Conservation (phyloP, 169 alveolate genomes). For the Plasmodium coatneyi region DNA sequence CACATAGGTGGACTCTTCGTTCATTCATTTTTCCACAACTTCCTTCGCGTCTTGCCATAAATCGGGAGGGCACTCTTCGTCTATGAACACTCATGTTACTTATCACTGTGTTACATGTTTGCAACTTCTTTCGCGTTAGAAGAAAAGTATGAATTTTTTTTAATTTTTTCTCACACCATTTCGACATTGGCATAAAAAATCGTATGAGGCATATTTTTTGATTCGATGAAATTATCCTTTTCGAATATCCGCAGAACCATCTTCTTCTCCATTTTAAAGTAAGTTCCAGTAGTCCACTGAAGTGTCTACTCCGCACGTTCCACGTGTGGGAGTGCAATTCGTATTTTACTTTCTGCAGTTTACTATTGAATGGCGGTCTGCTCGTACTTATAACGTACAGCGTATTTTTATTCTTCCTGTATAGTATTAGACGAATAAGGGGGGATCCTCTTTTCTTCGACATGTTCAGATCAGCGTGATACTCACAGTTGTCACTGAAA, state of each 20-base stretch:
- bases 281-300: not conserved
- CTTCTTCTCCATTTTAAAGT: not conserved
- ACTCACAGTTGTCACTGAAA: not conserved
- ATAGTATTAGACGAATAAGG: not conserved
- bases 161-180: constrained; percentile 5
- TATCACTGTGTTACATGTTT: not conserved
- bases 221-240: not conserved
- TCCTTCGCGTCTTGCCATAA: not conserved
- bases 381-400: not conserved
- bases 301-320: not conserved
- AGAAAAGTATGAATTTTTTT: not conserved
- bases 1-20: not conserved
- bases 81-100: not conserved
- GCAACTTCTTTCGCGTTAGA: not conserved
- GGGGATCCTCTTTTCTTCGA: not conserved
- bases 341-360: not conserved
- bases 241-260: not conserved
- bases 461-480: not conserved
- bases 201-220: not conserved
- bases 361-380: not conserved
- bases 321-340: not conserved
- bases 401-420: not conserved
- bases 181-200: not conserved
- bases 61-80: not conserved
- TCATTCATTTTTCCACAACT: not conserved